A percentile compares a stretch with the other conserved stretches of the same genome.
Conservation (phyloP, 129 eudicot species). For the Dittrichia graveolens region DNA sequence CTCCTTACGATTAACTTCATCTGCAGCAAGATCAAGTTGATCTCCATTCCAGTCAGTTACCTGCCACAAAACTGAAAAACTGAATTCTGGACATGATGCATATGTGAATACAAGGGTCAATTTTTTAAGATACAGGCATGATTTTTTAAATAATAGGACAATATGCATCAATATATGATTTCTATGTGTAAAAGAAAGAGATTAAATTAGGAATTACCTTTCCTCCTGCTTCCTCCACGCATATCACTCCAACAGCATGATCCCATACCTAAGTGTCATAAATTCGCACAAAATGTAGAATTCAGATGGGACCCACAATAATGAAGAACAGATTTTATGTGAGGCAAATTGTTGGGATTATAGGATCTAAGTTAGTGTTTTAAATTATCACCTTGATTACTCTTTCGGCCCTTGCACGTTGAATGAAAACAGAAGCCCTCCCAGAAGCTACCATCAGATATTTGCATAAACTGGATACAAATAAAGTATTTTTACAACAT, state of each 20-base stretch:
- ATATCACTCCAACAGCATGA: constrained; percentile 93
- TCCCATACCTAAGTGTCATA: constrained; percentile 67
- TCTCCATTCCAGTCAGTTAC: constrained; percentile 93
- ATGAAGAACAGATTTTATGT: too few relatives aligned
- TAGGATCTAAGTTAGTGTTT: background rate
- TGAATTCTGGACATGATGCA: too few relatives aligned
- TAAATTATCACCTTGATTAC: constrained; percentile 57
- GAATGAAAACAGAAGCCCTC: constrained; percentile 81
- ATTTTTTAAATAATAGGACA: too few relatives aligned
- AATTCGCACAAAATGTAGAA: too few relatives aligned
- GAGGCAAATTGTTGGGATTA: background rate
- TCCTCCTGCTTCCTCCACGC: constrained; percentile 96
- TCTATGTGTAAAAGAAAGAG: background rate
- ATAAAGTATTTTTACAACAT: background rate
- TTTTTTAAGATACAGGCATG: too few relatives aligned
- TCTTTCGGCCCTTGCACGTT: constrained; percentile 51
- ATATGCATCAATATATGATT: background rate
- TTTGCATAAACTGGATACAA: constrained; percentile 72
- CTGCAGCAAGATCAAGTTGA: constrained; percentile 75
- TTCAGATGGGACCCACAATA: too few relatives aligned
- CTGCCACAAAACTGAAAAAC: constrained; percentile 37
- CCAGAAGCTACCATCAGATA: constrained; percentile 95
- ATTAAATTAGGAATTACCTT: constrained; percentile 48
- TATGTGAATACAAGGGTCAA: too few relatives aligned
- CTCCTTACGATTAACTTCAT: constrained; percentile 66